A percentile compares a stretch with the other conserved stretches of the same genome.
Evolutionary conservation across 169 alveolate species (phyloP).

Genomic region (Sarcocystis neurona): DNA sequence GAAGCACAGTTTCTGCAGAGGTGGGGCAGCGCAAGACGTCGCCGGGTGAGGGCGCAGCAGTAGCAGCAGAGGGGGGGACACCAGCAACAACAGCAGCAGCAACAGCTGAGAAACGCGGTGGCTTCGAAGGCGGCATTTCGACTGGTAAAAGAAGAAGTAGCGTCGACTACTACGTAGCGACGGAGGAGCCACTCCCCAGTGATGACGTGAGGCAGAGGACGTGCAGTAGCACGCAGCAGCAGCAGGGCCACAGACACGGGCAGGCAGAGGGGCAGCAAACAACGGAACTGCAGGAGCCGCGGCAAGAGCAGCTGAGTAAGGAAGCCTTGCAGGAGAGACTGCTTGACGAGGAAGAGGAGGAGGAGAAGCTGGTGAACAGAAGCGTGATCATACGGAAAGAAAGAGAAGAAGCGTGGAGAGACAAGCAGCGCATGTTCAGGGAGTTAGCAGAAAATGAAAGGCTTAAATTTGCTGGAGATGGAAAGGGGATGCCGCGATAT

Average conservation of each 20-base stretch:
- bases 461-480: slow-evolving; percentile 53
- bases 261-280: not conserved
- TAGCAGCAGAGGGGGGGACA: not conserved
- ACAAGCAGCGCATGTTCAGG: not conserved
- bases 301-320: not conserved
- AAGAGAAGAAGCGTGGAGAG: slow-evolving; percentile 43
- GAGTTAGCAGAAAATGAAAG: slow-evolving; percentile 30
- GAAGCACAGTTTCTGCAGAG: not conserved
- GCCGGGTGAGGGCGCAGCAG: not conserved
- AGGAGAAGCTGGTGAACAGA: slow-evolving; percentile 41
- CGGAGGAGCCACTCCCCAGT: not conserved
- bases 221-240: not conserved
- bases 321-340: slow-evolving; percentile 29
- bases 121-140: not conserved
- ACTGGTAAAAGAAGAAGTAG: not conserved
- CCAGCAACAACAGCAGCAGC: not conserved
- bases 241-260: slow-evolving; percentile 23
- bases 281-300: not conserved
- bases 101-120: not conserved
- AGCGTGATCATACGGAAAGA: slow-evolving; percentile 44
- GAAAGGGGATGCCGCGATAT: slow-evolving; percentile 41
- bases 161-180: not conserved
- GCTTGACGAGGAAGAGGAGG: slow-evolving; percentile 57
- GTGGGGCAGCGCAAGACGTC: not conserved
- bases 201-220: not conserved